Conservation (phyloP, 805 yeast species). For the Kurtzmaniella cleridarum region DNA sequence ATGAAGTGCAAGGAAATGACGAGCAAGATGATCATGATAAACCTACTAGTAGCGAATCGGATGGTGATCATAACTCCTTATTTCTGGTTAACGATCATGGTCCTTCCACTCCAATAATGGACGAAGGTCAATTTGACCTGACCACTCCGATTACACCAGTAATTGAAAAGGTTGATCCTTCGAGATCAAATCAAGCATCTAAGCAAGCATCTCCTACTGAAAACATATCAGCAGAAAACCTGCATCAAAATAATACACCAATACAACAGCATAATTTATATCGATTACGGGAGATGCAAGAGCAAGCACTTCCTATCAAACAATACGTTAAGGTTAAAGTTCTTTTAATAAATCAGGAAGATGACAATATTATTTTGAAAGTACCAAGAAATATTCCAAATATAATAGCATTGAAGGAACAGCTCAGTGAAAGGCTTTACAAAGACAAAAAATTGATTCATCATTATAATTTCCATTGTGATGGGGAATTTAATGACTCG, state of each 20-base stretch:
- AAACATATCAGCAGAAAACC: too few relatives aligned
- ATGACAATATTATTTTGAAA: slow-evolving; percentile 25
- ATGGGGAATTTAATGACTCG: slow-evolving; percentile 10
- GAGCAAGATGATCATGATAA: neutral
- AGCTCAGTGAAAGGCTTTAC: slow-evolving; percentile 24
- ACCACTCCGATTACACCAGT: too few relatives aligned
- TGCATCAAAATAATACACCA: neutral
- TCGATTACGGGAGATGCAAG: neutral
- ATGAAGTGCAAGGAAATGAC: slow-evolving; percentile 5
- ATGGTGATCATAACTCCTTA: slow-evolving; percentile 9
- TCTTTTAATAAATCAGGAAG: slow-evolving; percentile 18
- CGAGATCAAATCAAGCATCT: neutral
- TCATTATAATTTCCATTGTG: slow-evolving; percentile 20
- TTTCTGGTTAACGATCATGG: slow-evolving; percentile 4
- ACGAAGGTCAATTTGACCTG: slow-evolving; percentile 4
- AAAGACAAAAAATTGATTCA: slow-evolving; percentile 21
- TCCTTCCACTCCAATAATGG: slow-evolving; percentile 12
- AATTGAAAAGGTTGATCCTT: neutral
- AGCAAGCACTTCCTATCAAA: neutral
- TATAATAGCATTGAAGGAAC: slow-evolving; percentile 20
- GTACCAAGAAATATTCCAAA: slow-evolving; percentile 19
- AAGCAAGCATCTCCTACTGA: neutral
- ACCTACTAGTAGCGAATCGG: neutral
- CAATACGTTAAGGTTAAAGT: slow-evolving; percentile 23
- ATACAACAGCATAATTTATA: neutral